Conservation (phyloP, 805 yeast species). For the Sugiyamaella floridensis region DNA sequence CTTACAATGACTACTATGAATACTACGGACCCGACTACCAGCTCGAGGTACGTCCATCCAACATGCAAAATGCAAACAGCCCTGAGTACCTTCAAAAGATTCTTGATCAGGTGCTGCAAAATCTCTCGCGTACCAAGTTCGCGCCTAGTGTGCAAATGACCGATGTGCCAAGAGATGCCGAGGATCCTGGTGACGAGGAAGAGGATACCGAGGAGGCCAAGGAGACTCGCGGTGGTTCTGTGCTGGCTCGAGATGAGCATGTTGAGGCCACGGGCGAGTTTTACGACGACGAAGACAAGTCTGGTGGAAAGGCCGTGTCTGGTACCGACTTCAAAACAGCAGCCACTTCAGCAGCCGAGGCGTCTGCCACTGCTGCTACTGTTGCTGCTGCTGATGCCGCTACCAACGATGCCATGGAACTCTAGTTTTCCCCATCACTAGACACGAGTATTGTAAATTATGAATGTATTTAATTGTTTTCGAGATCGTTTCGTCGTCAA, state of each 20-base stretch:
- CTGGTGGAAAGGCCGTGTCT: slow-evolving; percentile 25
- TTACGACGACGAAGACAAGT: slow-evolving; percentile 57
- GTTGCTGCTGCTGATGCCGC: background rate
- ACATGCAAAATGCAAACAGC: slow-evolving; percentile 93
- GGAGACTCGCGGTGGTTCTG: slow-evolving; percentile 89
- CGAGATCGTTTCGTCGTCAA: background rate
- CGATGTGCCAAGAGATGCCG: slow-evolving; percentile 81
- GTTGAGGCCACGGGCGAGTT: slow-evolving; percentile 72
- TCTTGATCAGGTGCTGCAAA: slow-evolving; percentile 64
- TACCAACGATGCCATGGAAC: background rate
- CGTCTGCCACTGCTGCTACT: background rate
- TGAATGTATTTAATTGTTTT: background rate
- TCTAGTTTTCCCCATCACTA: background rate
- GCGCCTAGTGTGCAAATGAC: slow-evolving; percentile 97
- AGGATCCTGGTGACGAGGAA: slow-evolving; percentile 77
- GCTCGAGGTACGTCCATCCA: slow-evolving; percentile 88
- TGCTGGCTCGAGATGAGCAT: slow-evolving; percentile 68
- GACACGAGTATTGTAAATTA: background rate
- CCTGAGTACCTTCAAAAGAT: slow-evolving; percentile 87
- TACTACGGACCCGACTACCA: slow-evolving; percentile 96
- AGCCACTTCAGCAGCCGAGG: background rate
- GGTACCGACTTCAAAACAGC: slow-evolving; percentile 8
- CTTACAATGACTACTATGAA: slow-evolving; percentile 94
- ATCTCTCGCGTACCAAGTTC: slow-evolving; percentile 82
- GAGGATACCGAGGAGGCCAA: slow-evolving; percentile 74